These are phyloP conservation scores for Pluteus cervinus DNA, from an alignment of 768 basidiomycete species.

Conservation along the genomic window DNA sequence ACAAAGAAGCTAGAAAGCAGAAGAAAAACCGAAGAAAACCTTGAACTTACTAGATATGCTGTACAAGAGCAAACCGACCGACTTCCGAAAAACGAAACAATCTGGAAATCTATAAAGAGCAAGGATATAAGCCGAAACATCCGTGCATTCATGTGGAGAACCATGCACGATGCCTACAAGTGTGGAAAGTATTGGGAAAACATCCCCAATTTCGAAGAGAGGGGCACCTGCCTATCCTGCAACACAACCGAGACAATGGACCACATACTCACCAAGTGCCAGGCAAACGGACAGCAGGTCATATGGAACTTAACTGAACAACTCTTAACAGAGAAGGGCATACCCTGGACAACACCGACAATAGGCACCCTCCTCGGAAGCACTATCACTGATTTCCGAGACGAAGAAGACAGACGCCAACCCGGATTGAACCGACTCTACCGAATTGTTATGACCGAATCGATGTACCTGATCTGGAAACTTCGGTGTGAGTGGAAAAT, in stretches of 20 bases:
- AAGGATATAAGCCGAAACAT: conserved; percentile 5
- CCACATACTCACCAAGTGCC: conserved; percentile 22
- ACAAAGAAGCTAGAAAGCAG: background rate
- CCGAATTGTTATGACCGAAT: conserved; percentile 12
- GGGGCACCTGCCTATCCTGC: conserved; percentile 13
- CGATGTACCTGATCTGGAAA: conserved; percentile 17
- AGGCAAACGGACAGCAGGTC: conserved; percentile 12
- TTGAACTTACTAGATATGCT: background rate
- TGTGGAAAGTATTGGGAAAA: conserved; percentile 19
- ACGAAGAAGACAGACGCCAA: conserved; percentile 5
- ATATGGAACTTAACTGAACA: conserved; percentile 10
- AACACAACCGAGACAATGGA: conserved; percentile 16
- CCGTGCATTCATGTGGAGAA: conserved; percentile 14
- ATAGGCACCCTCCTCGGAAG: conserved; percentile 5
- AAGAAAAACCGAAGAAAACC: too few relatives aligned
- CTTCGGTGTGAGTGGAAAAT: conserved; percentile 10
- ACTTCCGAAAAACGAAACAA: conserved; percentile 1
- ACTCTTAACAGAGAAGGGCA: conserved; percentile 7
- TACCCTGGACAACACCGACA: background rate
- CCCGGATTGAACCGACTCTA: conserved; percentile 4
- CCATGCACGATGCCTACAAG: conserved; percentile 15
- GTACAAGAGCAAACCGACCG: background rate
- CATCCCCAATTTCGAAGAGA: conserved; percentile 9
- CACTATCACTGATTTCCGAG: background rate
- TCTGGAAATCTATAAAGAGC: conserved; percentile 8